Evolutionary conservation across 2,329 filamentous ascomycete genomes (phyloP), one percentile per base, ranked within the genome.

Genomic region (Ceratocystis lukuohia): DNA sequence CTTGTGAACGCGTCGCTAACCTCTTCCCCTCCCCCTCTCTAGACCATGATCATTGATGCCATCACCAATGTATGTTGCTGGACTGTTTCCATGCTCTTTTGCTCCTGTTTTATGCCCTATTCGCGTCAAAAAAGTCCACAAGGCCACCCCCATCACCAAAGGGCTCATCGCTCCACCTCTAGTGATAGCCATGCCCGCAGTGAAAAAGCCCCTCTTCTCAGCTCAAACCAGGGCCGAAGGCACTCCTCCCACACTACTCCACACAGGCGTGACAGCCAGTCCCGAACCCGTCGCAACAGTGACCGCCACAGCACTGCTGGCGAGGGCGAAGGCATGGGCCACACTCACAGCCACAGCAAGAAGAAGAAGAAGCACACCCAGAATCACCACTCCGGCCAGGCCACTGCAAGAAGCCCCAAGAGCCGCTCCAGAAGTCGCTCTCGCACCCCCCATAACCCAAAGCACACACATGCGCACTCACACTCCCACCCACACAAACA

Each of bases 1-100:
- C 44, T 25, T 1, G 8, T 17, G 20, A 12, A 59, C 41, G 66
- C 46, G 41, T 62, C 62, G 56, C 77, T 80, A 75, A 81, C 73
- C 7, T 61, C n/a, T 48, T 56, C 37, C 45, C 41, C 41, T 2
- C n/a, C 17, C n/a, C 25, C 50, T 1, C 45, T 69, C 45, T 68
- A 85, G 82, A 82, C 84, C 72, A 85, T 85, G 82, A 85, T 85
- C 73, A 82, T 79, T 65, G 82, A 85, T 74, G 82, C 81, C 65
- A 85, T 85, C 73, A 75, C 83, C 73, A 78, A 80, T 76, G 82
- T 85, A 84, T 74, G 78, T 80, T 71, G 50, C 71, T 69, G 65
- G 71, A 71, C 71, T 72, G 22, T 50, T 22, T 46, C 57, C 41
- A 17, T 46, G 65, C 46, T 66, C 10, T 71, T 48, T 15, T 30